Base-by-base conservation (phyloP, 345 rosid genomes). In the Tarenaya hassleriana region DNA sequence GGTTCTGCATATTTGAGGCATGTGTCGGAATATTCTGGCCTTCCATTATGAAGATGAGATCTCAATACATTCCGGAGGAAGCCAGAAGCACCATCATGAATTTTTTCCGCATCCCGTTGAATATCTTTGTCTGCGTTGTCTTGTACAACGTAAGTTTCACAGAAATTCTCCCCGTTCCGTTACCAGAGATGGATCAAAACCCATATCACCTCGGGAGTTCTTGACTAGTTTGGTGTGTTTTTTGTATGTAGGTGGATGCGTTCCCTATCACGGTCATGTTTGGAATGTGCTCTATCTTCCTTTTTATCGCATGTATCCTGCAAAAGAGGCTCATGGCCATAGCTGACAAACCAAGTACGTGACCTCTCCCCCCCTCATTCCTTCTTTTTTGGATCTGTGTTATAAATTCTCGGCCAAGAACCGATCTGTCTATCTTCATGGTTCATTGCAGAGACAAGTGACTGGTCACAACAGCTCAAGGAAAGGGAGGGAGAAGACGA, bases 31-130 rank as follows among this genome's bases (percentile, higher is more conserved):
- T 88, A 63, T 92, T 92, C 77, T 92, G 98, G 97, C 98, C 98
- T 57, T 92, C 97, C 46, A 92, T 92, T 18, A 88, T 92, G 98
- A 92, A 92, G 75, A 92, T 92, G 98, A 78, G 98, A 68, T 88
- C 97, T 46, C 98, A 92, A 56, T 92, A 88, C 77, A 92, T 92
- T 52, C 97, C 98, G 0, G 98, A 92, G 73, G 98, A 92, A 69
- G 88, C 98, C 67, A 83, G 98, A 62, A 88, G 97, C 88, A 92
- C 98, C 61, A 92, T 88, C 68, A 92, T 92, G 98, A 92, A 92
- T 76, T 92, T 88, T 64, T 92, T 88, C 81, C 86, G 98, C 57
- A 77, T 92, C 63, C 98, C 98, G 72, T 85, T 92, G 66, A 92
- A 83, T 52, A 77, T 92, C 60, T 92, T 88, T 61, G 98, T 92